These are phyloP conservation scores for Apophysomyces elegans DNA, from an alignment of 371 early-diverging fungal species.

Conservation along the genomic window DNA sequence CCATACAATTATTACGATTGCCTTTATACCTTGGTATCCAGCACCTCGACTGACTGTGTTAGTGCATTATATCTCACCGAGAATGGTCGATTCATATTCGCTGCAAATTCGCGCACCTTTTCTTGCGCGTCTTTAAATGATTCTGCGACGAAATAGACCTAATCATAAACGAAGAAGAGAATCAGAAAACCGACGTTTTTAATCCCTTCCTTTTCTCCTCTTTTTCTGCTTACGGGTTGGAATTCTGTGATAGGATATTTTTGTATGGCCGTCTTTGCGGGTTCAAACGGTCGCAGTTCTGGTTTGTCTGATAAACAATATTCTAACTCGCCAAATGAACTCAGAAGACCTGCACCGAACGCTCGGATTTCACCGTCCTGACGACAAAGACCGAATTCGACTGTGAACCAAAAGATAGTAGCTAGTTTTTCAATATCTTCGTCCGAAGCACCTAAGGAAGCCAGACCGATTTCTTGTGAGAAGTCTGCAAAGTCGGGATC, in stretches of 20 bases:
- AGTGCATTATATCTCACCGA: conserved; percentile 90
- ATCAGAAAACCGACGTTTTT: neutral
- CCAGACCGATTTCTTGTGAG: conserved; percentile 95
- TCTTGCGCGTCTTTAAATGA: conserved; percentile 93
- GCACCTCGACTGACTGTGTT: conserved; percentile 89
- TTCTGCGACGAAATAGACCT: conserved; percentile 92
- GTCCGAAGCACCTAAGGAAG: conserved; percentile 92
- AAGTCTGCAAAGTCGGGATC: conserved; percentile 97
- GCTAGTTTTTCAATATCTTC: conserved; percentile 90
- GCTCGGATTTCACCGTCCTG: conserved; percentile 85
- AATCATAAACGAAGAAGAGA: neutral
- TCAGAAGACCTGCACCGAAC: conserved; percentile 94
- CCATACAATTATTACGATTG: too few relatives aligned
- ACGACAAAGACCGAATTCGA: conserved; percentile 93
- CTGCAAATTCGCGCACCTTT: conserved; percentile 88
- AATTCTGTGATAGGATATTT: conserved; percentile 94
- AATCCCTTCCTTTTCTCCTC: neutral
- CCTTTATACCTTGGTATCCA: conserved; percentile 66
- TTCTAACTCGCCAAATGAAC: conserved; percentile 97
- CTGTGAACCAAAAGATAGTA: conserved; percentile 94
- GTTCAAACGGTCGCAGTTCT: conserved; percentile 83
- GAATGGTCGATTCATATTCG: conserved; percentile 82
- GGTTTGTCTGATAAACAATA: conserved; percentile 86
- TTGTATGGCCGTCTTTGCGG: conserved; percentile 76
- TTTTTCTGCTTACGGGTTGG: conserved; percentile 71